These are phyloP conservation scores for Ogataea siamensis DNA, from an alignment of 805 yeast genomes.

Conservation along the genomic window DNA sequence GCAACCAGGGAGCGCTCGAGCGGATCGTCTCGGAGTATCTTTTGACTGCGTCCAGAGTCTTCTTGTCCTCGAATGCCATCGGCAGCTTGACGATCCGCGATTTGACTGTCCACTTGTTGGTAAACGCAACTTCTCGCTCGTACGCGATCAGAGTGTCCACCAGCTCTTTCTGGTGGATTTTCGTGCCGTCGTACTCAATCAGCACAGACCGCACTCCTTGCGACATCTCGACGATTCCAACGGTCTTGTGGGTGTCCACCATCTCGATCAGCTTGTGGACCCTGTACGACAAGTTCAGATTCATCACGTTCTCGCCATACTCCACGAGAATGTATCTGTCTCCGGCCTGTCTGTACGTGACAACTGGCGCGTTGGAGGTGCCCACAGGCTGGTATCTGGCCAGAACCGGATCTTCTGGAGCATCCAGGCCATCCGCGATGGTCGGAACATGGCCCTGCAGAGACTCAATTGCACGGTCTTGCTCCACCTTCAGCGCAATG, in stretches of 20 bases:
- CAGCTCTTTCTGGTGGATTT: conserved; percentile 59
- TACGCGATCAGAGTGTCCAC: conserved; percentile 65
- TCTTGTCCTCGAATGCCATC: conserved; percentile 93
- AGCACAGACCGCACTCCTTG: conserved; percentile 95
- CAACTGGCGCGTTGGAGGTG: conserved; percentile 55
- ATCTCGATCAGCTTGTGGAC: conserved; percentile 77
- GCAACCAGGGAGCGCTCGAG: conserved; percentile 94
- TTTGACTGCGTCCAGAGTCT: conserved; percentile 84
- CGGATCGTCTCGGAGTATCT: conserved; percentile 94
- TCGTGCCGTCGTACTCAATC: conserved; percentile 71
- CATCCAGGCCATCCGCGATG: conserved; percentile 35
- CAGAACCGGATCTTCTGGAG: conserved; percentile 70
- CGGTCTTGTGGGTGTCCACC: conserved; percentile 61
- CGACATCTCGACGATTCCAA: conserved; percentile 92
- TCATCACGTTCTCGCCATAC: conserved; percentile 87
- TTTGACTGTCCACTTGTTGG: conserved; percentile 80
- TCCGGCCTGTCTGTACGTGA: conserved; percentile 94
- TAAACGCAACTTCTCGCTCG: conserved; percentile 71
- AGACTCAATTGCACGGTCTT: conserved; percentile 51
- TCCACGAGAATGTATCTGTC: conserved; percentile 90
- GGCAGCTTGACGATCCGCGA: conserved; percentile 85
- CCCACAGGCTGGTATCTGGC: conserved; percentile 46
- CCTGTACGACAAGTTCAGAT: conserved; percentile 80
- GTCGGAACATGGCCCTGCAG: conserved; percentile 41
- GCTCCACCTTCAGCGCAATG: conserved; percentile 54